Evolutionary conservation across 768 basidiomycete species (phyloP).

Genomic region (Hortiboletus flavorubellus): DNA sequence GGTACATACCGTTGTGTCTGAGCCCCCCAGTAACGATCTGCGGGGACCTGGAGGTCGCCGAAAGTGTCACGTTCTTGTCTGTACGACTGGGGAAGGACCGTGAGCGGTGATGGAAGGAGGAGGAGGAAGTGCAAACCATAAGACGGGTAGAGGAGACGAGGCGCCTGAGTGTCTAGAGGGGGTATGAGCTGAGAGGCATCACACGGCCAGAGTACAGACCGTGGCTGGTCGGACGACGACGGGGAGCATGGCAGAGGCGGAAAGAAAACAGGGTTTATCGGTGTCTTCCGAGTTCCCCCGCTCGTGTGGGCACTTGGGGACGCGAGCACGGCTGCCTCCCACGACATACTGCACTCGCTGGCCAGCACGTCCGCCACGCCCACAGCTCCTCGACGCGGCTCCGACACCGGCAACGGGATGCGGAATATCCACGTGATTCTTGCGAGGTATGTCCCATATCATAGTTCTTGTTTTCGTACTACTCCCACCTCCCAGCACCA

Average conservation of each 20-base stretch:
- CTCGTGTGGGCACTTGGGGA: neutral
- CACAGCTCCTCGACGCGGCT: neutral
- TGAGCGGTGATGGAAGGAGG: neutral
- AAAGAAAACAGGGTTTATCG: neutral
- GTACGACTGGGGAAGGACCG: conserved; percentile 43
- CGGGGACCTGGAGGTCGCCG: conserved; percentile 87
- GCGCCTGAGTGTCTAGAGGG: neutral
- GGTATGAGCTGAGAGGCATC: conserved; percentile 9
- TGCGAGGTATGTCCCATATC: conserved; percentile 3
- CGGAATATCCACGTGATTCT: conserved; percentile 29
- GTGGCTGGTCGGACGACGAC: conserved; percentile 11
- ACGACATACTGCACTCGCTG: neutral
- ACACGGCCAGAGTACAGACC: conserved; percentile 21
- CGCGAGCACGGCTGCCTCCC: neutral
- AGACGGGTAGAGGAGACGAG: conserved; percentile 32
- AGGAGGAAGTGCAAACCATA: conserved; percentile 33
- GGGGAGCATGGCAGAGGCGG: conserved; percentile 12
- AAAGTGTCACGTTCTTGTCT: conserved; percentile 93
- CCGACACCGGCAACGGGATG: conserved; percentile 2
- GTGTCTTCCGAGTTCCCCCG: conserved; percentile 12
- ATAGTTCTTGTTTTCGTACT: neutral
- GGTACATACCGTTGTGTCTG: conserved; percentile 84
- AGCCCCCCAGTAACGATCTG: conserved; percentile 93
- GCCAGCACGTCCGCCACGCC: no score
- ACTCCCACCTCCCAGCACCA: neutral